phyloP scores from a whole-genome alignment of 495 filamentous ascomycete genomes.

The Lentithecium fluviatile region DNA sequence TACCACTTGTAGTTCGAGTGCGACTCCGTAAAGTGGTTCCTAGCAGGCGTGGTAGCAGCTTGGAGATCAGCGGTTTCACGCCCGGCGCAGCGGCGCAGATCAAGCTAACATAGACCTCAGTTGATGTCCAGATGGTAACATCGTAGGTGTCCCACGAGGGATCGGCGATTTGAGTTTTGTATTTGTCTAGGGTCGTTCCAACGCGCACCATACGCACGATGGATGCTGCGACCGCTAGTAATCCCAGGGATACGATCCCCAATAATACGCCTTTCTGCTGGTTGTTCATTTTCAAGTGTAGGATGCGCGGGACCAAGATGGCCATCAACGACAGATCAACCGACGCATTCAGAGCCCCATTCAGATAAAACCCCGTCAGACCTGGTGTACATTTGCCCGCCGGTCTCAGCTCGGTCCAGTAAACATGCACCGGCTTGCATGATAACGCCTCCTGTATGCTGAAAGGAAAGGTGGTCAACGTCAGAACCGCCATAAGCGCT shows the following conservation, averaged over 20 bases:
- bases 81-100: conserved; percentile 23
- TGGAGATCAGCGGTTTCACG: conserved; percentile 1
- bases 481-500: not conserved
- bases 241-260: conserved; percentile 3
- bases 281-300: not conserved
- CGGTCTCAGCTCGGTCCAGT: conserved; percentile 12
- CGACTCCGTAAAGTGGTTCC: conserved; percentile 9
- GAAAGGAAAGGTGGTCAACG: conserved; percentile 2
- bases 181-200: not conserved
- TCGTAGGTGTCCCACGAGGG: conserved; percentile 6
- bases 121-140: conserved; percentile 14
- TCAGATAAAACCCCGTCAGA: not conserved
- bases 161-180: not conserved
- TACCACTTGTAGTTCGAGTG: not conserved
- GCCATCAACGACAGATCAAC: conserved; percentile 6
- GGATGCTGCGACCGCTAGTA: not conserved
- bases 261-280: conserved; percentile 9
- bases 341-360: conserved; percentile 3
- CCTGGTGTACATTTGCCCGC: not conserved
- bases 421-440: conserved; percentile 12
- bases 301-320: conserved; percentile 6
- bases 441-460: not conserved
- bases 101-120: conserved; percentile 10
- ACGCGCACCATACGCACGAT: conserved; percentile 12
- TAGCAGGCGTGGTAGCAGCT: conserved; percentile 1